Base-by-base conservation (phyloP, 495 filamentous ascomycete species). In the Xylaria bambusicola region DNA sequence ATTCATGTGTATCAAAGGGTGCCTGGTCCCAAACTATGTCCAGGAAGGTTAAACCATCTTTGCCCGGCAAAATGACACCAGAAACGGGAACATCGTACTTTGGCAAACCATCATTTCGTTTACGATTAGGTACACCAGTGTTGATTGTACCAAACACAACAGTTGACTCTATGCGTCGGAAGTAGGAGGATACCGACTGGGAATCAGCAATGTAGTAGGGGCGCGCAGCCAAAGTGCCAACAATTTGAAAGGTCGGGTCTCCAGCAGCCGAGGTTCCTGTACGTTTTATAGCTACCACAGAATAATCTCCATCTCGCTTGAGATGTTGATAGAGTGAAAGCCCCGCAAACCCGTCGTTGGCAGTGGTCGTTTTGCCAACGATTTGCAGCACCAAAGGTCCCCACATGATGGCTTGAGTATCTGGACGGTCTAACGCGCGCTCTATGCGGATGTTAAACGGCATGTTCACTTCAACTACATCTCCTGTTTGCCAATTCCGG, bases 371-470 rank as follows among this genome's bases (percentile, higher is more conserved):
- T 17, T 41, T 61, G 38, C 62, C 62, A 21, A 65, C 41, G 27
- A 56, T 50, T 49, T 66, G 63, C 44, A 73, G 60, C 44, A 73
- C 26, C 13, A 65, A 24, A 9, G 71, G 71, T 6, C 71, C 71
- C 61, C 60, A 73, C 42, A 66, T 55, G 46, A 73, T 53, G 3
- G 66, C 61, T 42, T 70, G 64, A 33, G 68, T 61, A n/a, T 61
- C 58, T 8, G 59, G 56, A 29, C 68, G 64, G 58, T 73, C 71
- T 15, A 66, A 64, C 13, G 69, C 63, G 15, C 66, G 57, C 36
- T 71, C 62, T 17, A 60, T 50, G 0, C 63, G 66, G 6, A 73
- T 66, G 49, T 56, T 66, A 61, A 73, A 66, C 15, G 71, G 71
- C 52, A 73, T 65, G 9, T 54, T 42, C 3, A 70, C 59, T 9